phyloP scores from a whole-genome alignment of 305 asterid genomes.

The Fraxinus paxiana region DNA sequence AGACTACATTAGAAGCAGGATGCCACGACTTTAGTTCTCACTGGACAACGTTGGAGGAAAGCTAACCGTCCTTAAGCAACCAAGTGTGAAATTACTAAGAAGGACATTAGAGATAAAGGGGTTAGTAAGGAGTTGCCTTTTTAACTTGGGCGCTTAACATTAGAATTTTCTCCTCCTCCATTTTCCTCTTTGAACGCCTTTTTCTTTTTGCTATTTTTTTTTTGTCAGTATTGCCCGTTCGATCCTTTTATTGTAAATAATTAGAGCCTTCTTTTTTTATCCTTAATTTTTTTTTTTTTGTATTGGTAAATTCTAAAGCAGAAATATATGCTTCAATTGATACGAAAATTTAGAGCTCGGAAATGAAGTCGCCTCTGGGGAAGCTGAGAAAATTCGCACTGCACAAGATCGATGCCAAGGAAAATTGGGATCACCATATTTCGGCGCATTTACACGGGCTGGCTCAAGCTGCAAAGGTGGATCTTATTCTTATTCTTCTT shows the following conservation, averaged over 20 bases:
- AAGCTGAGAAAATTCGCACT: constrained; percentile 61
- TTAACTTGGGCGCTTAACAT: constrained; percentile 54
- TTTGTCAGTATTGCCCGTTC: constrained; percentile 3
- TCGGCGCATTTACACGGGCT: constrained; percentile 58
- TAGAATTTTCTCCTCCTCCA: constrained; percentile 35
- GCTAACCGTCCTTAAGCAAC: constrained; percentile 17
- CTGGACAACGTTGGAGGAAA: too few species aligned
- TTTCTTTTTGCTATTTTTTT: neutral
- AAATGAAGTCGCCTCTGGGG: constrained; percentile 75
- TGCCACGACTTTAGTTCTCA: too few species aligned
- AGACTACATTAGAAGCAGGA: too few species aligned
- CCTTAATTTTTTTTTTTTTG: constrained; percentile 16
- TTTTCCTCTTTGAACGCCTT: constrained; percentile 16
- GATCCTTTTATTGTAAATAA: neutral
- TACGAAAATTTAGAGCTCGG: constrained; percentile 1
- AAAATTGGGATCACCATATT: constrained; percentile 59
- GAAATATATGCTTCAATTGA: neutral
- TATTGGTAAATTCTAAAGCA: neutral
- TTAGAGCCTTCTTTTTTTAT: constrained; percentile 15
- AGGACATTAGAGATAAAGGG: constrained; percentile 24
- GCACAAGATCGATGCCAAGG: constrained; percentile 58
- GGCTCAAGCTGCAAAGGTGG: constrained; percentile 70
- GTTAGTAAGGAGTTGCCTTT: constrained; percentile 31
- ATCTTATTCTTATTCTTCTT: constrained; percentile 20
- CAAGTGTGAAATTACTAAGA: constrained; percentile 31